Conservation (phyloP, 306 rosid genomes). For the Trifolium dubium region DNA sequence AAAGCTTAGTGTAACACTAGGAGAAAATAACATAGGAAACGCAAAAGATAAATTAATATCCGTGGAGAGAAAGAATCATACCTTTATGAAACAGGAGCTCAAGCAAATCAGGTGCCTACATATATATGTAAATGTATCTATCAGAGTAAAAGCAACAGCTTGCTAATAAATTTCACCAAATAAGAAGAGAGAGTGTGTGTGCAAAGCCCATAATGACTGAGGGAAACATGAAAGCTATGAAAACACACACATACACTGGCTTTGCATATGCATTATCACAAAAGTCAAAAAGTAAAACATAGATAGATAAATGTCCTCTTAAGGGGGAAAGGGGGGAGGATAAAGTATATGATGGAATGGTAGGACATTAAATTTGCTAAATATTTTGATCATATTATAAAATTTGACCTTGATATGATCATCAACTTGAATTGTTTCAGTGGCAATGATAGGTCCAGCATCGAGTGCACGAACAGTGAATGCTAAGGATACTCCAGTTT, state of each 20-base stretch:
- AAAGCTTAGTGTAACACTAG: too few relatives aligned
- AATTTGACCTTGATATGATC: conserved; percentile 60
- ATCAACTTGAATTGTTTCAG: conserved; percentile 60
- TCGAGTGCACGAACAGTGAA: conserved; percentile 89
- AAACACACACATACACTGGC: neutral
- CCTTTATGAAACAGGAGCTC: conserved; percentile 76
- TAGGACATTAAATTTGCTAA: neutral
- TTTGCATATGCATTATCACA: neutral
- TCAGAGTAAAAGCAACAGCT: conserved; percentile 34
- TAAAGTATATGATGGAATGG: neutral
- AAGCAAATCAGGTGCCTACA: conserved; percentile 91
- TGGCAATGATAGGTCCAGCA: conserved; percentile 91
- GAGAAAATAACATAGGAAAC: conserved; percentile 24
- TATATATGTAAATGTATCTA: conserved; percentile 44
- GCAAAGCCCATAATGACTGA: neutral
- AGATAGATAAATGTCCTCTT: neutral
- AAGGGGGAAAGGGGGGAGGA: neutral
- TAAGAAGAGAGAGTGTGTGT: conserved; percentile 22
- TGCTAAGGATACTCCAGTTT: conserved; percentile 91
- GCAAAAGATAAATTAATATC: conserved; percentile 7
- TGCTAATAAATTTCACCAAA: conserved; percentile 26
- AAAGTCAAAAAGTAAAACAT: neutral
- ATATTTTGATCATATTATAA: neutral
- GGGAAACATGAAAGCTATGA: conserved; percentile 17
- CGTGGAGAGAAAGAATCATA: conserved; percentile 37